These are phyloP conservation scores for Sordariomycetes sp. DNA, from an alignment of 2,329 filamentous ascomycete genomes.

Conservation along the genomic window DNA sequence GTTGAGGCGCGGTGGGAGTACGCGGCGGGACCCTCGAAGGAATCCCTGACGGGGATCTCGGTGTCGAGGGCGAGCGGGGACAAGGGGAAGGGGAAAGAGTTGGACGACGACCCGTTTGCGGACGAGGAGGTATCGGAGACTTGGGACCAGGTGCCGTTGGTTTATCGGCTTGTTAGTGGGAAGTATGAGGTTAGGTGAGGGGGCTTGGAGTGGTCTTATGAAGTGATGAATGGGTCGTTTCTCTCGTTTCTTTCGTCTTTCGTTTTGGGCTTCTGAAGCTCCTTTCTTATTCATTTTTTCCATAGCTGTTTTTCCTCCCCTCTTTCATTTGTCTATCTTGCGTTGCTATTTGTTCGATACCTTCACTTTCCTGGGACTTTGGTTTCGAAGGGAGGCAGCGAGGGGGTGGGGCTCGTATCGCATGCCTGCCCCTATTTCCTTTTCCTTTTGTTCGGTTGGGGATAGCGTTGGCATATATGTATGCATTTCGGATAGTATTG, in stretches of 20 bases:
- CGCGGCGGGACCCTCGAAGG: conserved; percentile 15
- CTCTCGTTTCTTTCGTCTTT: background rate
- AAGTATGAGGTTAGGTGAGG: conserved; percentile 46
- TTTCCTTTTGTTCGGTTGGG: background rate
- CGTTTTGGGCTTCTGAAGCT: background rate
- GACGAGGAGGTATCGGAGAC: conserved; percentile 22
- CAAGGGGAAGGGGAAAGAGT: conserved; percentile 38
- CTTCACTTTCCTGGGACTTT: background rate
- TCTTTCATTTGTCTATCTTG: background rate
- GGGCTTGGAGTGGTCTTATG: background rate
- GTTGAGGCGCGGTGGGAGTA: conserved; percentile 77
- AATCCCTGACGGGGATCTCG: conserved; percentile 42
- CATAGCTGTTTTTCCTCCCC: background rate
- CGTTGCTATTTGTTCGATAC: background rate
- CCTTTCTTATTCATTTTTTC: background rate
- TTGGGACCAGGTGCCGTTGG: conserved; percentile 56
- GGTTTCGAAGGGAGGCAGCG: background rate
- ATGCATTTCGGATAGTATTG: background rate
- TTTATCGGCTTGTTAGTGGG: conserved; percentile 58
- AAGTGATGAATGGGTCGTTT: background rate
- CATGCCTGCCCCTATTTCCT: background rate
- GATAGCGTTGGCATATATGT: background rate
- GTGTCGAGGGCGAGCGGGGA: conserved; percentile 39
- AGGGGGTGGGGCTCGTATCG: background rate
- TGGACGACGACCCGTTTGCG: conserved; percentile 50